Evolutionary conservation across 2,329 filamentous ascomycete species (phyloP), one percentile per base, ranked within the genome.

Genomic region (Aureobasidium melanogenum): DNA sequence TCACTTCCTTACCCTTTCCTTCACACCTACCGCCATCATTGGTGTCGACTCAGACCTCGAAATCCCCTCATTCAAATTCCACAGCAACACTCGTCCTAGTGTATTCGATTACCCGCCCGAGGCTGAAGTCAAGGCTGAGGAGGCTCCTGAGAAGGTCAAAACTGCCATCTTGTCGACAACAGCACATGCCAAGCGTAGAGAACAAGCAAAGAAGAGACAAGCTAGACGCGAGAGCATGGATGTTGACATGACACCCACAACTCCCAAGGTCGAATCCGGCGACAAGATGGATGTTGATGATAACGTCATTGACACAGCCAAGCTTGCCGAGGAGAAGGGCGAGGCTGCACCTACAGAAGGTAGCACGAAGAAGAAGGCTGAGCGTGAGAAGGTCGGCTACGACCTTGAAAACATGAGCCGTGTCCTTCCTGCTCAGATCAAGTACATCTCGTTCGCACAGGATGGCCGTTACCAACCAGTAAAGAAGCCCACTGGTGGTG

Each of bases 71-170:
- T 92, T 97, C 84, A 95, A 95, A 74, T 96, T 97, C 79, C 86
- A 96, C 81, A 95, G 91, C 76, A 92, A 94, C 68, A 95, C 93
- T 12, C 86, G 91, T 62, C 93, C 93, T 58, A 97, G 92, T 73
- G 83, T 97, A 67, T 99, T 99, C 71, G 94, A 99, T 76, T 99
- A 99, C 71, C 94, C 94, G 36, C 95, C 94, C 1, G 93, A 97
- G 75, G 90, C 95, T 69, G 92, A 97, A 73, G 87, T 95, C 70
- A 97, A 97, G 82, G 77, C 89, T 0, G 93, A 97, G 70, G 93
- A 97, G 73, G 91, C 91, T 0, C 92, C 92, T 0, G 90, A 96
- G 64, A 85, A 96, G 75, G 90, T 99, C 66, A 94, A 95, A 67
- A 97, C 94, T 10, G 94, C 95, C 26, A 91, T 99, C 46, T 80